These are phyloP conservation scores for Lentinula boryana DNA, from an alignment of 768 basidiomycete genomes.

Conservation along the genomic window DNA sequence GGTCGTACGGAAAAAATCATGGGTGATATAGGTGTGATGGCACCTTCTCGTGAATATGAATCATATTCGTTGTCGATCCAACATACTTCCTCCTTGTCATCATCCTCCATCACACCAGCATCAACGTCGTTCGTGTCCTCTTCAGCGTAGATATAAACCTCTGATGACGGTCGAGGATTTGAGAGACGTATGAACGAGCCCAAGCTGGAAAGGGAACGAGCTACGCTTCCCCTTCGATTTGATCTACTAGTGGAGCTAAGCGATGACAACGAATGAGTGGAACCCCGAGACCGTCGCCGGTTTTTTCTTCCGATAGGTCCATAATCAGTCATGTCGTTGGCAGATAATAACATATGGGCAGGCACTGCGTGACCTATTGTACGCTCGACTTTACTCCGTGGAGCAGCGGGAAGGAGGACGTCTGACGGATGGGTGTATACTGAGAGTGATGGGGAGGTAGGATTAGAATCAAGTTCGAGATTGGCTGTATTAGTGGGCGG, in stretches of 20 bases:
- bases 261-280: neutral
- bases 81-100: neutral
- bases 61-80: constrained; percentile 5
- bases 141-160: neutral
- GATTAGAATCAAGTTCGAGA: neutral
- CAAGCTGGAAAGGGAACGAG: neutral
- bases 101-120: neutral
- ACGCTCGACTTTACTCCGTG: neutral
- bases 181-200: neutral
- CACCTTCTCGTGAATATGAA: neutral
- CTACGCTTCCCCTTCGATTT: neutral
- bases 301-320: neutral
- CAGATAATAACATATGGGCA: neutral
- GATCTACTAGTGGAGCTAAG: neutral
- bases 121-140: neutral
- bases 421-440: neutral
- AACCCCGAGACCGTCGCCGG: neutral
- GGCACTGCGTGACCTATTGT: neutral
- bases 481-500: neutral
- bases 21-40: neutral
- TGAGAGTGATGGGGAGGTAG: neutral
- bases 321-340: neutral
- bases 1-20: constrained; percentile 5
- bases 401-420: neutral
- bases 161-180: neutral